Conservation (phyloP, 768 basidiomycete genomes). For the Tulasnella sp. region DNA sequence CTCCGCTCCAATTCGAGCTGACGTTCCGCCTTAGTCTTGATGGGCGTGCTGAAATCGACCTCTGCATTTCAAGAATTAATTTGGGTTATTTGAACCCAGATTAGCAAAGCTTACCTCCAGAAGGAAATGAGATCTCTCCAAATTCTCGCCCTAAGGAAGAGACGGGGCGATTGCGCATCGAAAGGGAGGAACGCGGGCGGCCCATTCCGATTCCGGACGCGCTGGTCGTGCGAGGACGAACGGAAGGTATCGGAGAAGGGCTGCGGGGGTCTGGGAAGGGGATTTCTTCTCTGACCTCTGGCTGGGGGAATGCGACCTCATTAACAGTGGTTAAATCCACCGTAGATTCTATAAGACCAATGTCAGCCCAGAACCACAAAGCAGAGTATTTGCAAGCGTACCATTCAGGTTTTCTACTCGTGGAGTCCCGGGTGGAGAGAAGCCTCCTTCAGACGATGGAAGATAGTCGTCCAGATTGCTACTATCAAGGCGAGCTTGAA, state of each 20-base stretch:
- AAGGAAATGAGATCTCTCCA: slow-evolving; percentile 26
- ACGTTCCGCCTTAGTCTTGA: slow-evolving; percentile 11
- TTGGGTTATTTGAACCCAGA: neutral
- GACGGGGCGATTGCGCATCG: slow-evolving; percentile 5
- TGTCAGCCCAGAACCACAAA: neutral
- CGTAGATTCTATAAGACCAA: neutral
- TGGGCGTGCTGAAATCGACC: slow-evolving; percentile 27
- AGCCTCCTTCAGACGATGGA: neutral
- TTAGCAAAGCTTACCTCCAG: slow-evolving; percentile 8
- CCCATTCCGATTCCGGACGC: slow-evolving; percentile 16
- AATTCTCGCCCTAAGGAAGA: slow-evolving; percentile 19
- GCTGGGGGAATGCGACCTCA: neutral
- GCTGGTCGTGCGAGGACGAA: slow-evolving; percentile 13
- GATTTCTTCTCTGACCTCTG: neutral
- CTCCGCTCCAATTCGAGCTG: slow-evolving; percentile 15
- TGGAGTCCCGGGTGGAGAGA: neutral
- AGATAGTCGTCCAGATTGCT: slow-evolving; percentile 1
- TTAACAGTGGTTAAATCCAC: neutral
- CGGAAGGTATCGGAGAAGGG: neutral
- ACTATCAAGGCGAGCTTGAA: slow-evolving; percentile 6
- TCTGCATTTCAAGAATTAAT: slow-evolving; percentile 1
- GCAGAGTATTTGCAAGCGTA: neutral
- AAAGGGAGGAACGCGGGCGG: slow-evolving; percentile 15
- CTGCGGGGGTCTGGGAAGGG: neutral
- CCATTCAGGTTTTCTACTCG: slow-evolving; percentile 23